phyloP scores from a whole-genome alignment of 495 filamentous ascomycete species.

The Aspergillus nidulans region DNA sequence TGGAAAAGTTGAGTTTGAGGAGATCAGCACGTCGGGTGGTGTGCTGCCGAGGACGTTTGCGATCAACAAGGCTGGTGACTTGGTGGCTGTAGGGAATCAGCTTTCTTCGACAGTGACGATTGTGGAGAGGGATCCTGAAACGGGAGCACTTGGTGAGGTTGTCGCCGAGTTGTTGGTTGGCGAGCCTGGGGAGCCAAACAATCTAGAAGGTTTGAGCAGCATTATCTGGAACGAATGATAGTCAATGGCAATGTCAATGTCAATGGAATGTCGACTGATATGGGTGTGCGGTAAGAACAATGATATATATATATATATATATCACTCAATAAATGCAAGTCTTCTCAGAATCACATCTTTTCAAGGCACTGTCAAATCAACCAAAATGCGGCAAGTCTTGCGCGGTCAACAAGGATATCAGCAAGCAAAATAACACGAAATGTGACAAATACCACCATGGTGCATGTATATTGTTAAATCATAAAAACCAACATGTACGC shows the following conservation, averaged over 20 bases:
- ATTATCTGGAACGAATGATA: slow-evolving; percentile 57
- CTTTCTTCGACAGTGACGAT: slow-evolving; percentile 54
- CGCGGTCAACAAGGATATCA: slow-evolving; percentile 8
- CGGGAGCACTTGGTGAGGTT: slow-evolving; percentile 51
- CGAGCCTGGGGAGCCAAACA: slow-evolving; percentile 32
- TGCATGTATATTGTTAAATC: slow-evolving; percentile 20
- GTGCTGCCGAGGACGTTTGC: slow-evolving; percentile 60
- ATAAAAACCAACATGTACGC: slow-evolving; percentile 7
- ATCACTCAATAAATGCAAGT: not conserved
- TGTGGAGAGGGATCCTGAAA: slow-evolving; percentile 51
- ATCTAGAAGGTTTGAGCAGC: slow-evolving; percentile 46
- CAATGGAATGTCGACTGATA: no score
- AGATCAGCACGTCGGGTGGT: slow-evolving; percentile 54
- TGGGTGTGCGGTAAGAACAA: no score
- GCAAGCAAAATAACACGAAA: slow-evolving; percentile 6
- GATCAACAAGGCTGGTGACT: slow-evolving; percentile 57
- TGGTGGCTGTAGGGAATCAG: slow-evolving; percentile 62
- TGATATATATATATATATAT: not conserved
- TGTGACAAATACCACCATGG: slow-evolving; percentile 16
- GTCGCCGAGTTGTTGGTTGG: slow-evolving; percentile 41
- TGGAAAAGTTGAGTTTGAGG: slow-evolving; percentile 47
- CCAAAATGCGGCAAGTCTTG: slow-evolving; percentile 4
- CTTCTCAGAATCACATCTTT: slow-evolving; percentile 2
- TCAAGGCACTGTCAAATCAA: slow-evolving; percentile 6
- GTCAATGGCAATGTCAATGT: not conserved